Evolutionary conservation across 2,329 filamentous ascomycete genomes (phyloP), one percentile per base, ranked within the genome.

Genomic region (Didymella exigua): DNA sequence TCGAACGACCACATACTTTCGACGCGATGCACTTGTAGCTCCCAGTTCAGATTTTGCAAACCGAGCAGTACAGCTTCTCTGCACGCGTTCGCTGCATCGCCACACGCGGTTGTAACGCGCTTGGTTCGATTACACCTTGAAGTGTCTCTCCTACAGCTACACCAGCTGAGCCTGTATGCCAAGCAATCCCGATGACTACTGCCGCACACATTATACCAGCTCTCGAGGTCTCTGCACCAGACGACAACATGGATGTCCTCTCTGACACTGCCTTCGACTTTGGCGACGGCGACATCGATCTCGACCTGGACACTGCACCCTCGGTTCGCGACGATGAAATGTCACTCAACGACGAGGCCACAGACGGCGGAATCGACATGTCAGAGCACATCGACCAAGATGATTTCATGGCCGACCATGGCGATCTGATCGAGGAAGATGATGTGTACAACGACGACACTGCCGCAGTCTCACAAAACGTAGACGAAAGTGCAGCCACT

Each of bases 271-370:
- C 73, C 30, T 62, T 75, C 41, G 71, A 70, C 37, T 79, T 82
- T 48, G 77, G 77, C 46, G 81, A 85, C 50, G 82, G 83, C 49
- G 83, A 85, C 54, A 84, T 88, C 56, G 85, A 88, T 61, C 78
- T 87, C 56, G 84, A 86, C 61, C 81, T 56, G 74, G 72, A 69
- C 11, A 60, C 66, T 26, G 60, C 62, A 47, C 61, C 59, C 31
- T 59, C 65, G 13, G 45, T 54, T 9, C 38, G 56, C 8, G 70
- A 73, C 23, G 79, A 87, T 57, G 79, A 87, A 55, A 82, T 79
- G 54, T 84, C 85, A 48, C 76, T 84, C 43, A 80, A 84, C 62
- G 86, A 88, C 61, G 76, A 67, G 13, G 65, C 50, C 13, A 66
- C 68, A 37, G 72, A 70, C 21, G 53, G 44, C n/a, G 70, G 54